A percentile compares a stretch with the other conserved stretches of the same genome.
Conservation (phyloP, 176 grass and related monocot species). For the Cenchrus fungigraminus region DNA sequence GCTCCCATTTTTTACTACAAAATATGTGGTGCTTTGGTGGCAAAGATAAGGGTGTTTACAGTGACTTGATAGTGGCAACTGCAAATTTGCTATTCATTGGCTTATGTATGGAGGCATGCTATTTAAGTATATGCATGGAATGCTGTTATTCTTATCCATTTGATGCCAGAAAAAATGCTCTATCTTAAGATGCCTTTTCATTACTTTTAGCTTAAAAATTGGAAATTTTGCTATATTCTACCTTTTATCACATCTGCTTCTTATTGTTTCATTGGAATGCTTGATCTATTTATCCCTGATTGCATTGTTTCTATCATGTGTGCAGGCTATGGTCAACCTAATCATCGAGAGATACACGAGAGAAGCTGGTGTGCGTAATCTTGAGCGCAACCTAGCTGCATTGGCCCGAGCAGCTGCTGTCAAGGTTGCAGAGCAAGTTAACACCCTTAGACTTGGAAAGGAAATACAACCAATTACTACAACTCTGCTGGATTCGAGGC, state of each 20-base stretch:
- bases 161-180: background rate
- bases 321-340: slow-evolving; percentile 80
- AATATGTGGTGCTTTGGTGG: background rate
- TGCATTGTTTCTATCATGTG: slow-evolving; percentile 3
- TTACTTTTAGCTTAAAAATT: slow-evolving; percentile 7
- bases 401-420: slow-evolving; percentile 92
- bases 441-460: slow-evolving; percentile 64
- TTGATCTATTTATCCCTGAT: slow-evolving; percentile 17
- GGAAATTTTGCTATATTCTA: background rate
- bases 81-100: background rate
- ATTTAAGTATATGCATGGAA: slow-evolving; percentile 19
- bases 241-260: slow-evolving; percentile 15
- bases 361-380: slow-evolving; percentile 92
- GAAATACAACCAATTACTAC: slow-evolving; percentile 76
- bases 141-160: background rate
- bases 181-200: background rate
- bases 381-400: slow-evolving; percentile 86
- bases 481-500: slow-evolving; percentile 69
- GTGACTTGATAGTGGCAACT: background rate
- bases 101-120: background rate
- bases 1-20: slow-evolving; percentile 5
- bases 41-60: background rate
- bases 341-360: slow-evolving; percentile 95
- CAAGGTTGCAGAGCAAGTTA: slow-evolving; percentile 81
- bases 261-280: background rate